Percentiles rank a stretch among this genome's conserved stretches.
phyloP scores from a whole-genome alignment of 768 basidiomycete genomes.

The Trametes gibbosa region DNA sequence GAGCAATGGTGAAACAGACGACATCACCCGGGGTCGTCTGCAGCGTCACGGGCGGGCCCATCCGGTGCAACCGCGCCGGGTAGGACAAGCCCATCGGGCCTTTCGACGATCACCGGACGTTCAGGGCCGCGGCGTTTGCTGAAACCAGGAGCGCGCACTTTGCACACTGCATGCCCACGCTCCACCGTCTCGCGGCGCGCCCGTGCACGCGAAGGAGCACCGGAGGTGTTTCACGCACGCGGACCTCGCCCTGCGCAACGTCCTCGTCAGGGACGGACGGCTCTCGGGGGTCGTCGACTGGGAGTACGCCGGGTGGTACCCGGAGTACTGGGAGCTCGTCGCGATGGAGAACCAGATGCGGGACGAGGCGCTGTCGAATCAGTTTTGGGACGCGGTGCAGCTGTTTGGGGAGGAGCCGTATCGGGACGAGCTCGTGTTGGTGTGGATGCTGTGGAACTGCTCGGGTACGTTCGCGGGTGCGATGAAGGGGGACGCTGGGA shows the following conservation, averaged over 20 bases:
- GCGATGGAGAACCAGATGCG: no score
- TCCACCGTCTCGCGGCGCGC: constrained; percentile 1
- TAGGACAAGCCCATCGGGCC: not conserved
- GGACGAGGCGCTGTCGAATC: not conserved
- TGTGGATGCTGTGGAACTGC: not conserved
- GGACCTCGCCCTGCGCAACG: constrained; percentile 24
- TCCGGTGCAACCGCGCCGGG: not conserved
- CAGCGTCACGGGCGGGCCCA: not conserved
- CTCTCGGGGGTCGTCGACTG: constrained; percentile 27
- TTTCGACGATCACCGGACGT: not conserved
- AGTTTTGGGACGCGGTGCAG: constrained; percentile 7
- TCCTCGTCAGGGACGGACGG: constrained; percentile 20
- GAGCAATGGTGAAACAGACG: no score
- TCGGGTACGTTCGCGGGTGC: not conserved
- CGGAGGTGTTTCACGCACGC: constrained; percentile 24
- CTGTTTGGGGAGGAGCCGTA: not conserved
- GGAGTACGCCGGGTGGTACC: constrained; percentile 9
- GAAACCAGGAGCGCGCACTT: not conserved
- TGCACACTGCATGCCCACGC: not conserved
- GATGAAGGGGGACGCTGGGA: no score
- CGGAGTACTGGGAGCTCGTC: no score
- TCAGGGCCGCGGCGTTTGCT: not conserved
- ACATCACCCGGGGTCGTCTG: no score
- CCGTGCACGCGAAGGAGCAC: constrained; percentile 2
- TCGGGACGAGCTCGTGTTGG: not conserved